Evolutionary conservation across 768 basidiomycete genomes (phyloP).

Genomic region (Pholiota microspora): DNA sequence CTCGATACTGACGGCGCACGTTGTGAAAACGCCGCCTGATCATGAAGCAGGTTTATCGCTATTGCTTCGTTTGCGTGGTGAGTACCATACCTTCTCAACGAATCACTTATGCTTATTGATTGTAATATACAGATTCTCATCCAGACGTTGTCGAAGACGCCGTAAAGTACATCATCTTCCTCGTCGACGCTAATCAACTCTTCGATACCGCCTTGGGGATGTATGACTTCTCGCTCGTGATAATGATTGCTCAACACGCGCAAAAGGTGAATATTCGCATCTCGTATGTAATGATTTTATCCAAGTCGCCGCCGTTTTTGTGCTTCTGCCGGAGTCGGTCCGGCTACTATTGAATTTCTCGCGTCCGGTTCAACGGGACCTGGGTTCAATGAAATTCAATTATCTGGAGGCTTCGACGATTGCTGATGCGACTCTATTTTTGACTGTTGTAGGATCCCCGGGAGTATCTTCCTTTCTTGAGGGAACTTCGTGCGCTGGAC

Average conservation of each 20-base stretch:
- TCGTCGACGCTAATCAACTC: constrained; percentile 87
- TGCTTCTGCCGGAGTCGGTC: not conserved
- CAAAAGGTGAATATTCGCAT: constrained; percentile 66
- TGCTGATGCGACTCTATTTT: constrained; percentile 5
- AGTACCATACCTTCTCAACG: constrained; percentile 10
- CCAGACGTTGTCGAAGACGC: constrained; percentile 89
- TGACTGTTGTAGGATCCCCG: constrained; percentile 76
- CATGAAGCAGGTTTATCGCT: constrained; percentile 81
- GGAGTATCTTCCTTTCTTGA: constrained; percentile 96
- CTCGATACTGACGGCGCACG: constrained; percentile 88
- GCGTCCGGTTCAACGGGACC: not conserved
- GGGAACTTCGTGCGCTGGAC: constrained; percentile 80
- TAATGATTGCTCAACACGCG: constrained; percentile 95
- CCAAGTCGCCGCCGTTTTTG: not conserved
- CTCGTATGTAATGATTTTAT: not conserved
- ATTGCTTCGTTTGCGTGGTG: constrained; percentile 78
- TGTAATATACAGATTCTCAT: constrained; percentile 42
- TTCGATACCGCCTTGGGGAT: constrained; percentile 97
- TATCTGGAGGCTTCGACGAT: not conserved
- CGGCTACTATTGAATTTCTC: not conserved
- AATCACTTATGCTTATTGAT: not conserved
- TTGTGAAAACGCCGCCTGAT: constrained; percentile 89
- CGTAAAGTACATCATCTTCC: constrained; percentile 97
- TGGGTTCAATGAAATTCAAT: not conserved
- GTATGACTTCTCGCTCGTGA: constrained; percentile 96